Conservation (phyloP, 2,329 filamentous ascomycete species). For the Ascocoryne sarcoides region DNA sequence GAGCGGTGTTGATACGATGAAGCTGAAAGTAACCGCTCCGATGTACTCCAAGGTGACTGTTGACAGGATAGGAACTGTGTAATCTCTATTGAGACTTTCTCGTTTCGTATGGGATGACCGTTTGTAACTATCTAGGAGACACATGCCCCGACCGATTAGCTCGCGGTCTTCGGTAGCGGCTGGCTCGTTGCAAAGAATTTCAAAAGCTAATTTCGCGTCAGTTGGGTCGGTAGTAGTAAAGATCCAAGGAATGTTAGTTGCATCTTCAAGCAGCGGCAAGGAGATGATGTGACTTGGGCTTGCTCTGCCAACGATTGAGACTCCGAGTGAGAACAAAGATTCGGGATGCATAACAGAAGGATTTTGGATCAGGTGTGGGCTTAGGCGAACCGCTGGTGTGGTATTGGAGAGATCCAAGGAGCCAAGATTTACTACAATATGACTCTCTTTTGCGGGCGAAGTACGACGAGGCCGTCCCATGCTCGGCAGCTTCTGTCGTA, state of each 20-base stretch:
- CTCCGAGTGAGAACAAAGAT: constrained; percentile 1
- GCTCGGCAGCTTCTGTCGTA: not conserved
- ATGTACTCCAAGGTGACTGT: constrained; percentile 3
- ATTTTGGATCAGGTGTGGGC: not conserved
- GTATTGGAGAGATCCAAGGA: constrained; percentile 2
- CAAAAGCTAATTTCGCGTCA: constrained; percentile 3
- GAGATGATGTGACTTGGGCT: constrained; percentile 2
- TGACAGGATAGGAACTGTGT: constrained; percentile 7
- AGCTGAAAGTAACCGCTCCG: constrained; percentile 8
- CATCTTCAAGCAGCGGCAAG: constrained; percentile 3
- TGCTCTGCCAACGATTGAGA: not conserved
- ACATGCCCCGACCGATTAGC: constrained; percentile 3
- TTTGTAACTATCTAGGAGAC: constrained; percentile 4
- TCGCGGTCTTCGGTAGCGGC: not conserved
- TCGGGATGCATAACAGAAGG: constrained; percentile 3
- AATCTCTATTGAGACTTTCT: constrained; percentile 7
- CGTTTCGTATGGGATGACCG: not conserved
- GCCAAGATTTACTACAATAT: constrained; percentile 6
- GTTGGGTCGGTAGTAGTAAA: constrained; percentile 4
- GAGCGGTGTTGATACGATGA: constrained; percentile 5
- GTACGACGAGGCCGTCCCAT: not conserved
- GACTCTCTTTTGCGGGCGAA: constrained; percentile 1
- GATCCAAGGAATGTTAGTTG: constrained; percentile 6
- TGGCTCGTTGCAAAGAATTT: not conserved
- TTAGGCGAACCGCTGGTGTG: constrained; percentile 2